phyloP scores from a whole-genome alignment of 2,329 filamentous ascomycete species.

The Pseudogymnoascus sp. region DNA sequence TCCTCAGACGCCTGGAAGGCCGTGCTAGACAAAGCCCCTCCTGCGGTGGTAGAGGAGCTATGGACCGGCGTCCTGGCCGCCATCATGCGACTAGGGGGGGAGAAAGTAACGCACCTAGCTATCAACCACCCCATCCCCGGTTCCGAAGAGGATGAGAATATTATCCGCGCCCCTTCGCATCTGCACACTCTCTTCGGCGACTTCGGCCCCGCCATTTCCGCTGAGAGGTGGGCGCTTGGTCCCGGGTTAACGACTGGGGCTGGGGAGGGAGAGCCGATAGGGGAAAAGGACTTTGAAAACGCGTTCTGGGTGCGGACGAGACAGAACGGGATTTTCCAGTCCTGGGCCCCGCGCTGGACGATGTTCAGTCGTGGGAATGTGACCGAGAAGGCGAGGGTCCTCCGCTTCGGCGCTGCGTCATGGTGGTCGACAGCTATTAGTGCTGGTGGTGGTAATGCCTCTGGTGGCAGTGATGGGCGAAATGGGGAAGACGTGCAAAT shows the following conservation, averaged over 20 bases:
- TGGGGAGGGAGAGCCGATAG: slow-evolving; percentile 23
- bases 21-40: slow-evolving; percentile 20
- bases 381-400: slow-evolving; percentile 72
- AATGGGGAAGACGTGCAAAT: slow-evolving; percentile 20
- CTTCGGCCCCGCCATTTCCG: slow-evolving; percentile 49
- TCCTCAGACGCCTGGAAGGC: slow-evolving; percentile 32
- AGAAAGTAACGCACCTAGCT: slow-evolving; percentile 47
- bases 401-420: slow-evolving; percentile 37
- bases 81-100: slow-evolving; percentile 33
- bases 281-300: slow-evolving; percentile 45
- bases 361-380: slow-evolving; percentile 94
- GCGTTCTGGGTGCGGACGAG: slow-evolving; percentile 73
- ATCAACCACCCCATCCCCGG: slow-evolving; percentile 53
- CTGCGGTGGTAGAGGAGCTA: slow-evolving; percentile 28
- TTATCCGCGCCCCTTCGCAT: slow-evolving; percentile 63
- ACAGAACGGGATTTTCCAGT: slow-evolving; percentile 74
- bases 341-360: slow-evolving; percentile 80
- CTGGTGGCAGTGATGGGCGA: neutral
- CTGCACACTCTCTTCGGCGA: slow-evolving; percentile 63
- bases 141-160: slow-evolving; percentile 43
- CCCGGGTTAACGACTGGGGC: neutral
- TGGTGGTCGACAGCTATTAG: slow-evolving; percentile 22
- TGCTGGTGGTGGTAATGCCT: slow-evolving; percentile 17
- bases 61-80: slow-evolving; percentile 41
- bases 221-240: slow-evolving; percentile 10